A percentile compares a stretch with the other conserved stretches of the same genome.
phyloP scores from a whole-genome alignment of 75 land plant species.

The Isoetes taiwanensis region DNA sequence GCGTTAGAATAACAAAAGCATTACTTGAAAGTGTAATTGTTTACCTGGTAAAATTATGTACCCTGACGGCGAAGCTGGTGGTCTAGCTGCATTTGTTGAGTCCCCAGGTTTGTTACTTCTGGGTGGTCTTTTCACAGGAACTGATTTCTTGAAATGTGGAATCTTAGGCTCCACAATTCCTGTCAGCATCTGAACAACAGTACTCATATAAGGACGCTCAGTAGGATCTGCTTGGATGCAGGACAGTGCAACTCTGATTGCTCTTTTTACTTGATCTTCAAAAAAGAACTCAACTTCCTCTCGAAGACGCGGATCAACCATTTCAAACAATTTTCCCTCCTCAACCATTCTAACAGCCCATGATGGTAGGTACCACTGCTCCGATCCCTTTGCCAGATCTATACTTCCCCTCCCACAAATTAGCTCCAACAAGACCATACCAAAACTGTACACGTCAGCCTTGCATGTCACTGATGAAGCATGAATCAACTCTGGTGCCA shows the following conservation, averaged over 20 bases:
- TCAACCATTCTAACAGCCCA: conserved; percentile 4
- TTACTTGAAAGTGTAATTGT: not conserved
- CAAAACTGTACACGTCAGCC: conserved; percentile 5
- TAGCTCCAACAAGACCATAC: conserved; percentile 4
- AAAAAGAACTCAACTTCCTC: conserved; percentile 1
- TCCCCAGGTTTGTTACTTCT: not conserved
- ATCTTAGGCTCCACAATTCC: conserved; percentile 2
- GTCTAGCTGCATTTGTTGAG: no score
- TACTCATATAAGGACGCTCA: not conserved
- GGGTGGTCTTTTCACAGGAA: not conserved
- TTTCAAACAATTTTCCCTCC: not conserved
- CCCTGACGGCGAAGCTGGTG: not conserved
- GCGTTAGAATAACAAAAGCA: not conserved
- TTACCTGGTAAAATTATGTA: not conserved
- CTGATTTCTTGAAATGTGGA: not conserved
- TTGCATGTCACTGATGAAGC: not conserved
- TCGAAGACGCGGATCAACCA: not conserved
- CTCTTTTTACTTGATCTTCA: not conserved
- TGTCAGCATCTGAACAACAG: not conserved
- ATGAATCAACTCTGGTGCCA: conserved; percentile 3
- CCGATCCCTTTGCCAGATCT: not conserved
- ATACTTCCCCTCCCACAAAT: conserved; percentile 1
- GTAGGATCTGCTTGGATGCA: not conserved
- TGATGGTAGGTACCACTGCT: conserved; percentile 2
- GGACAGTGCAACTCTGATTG: not conserved